phyloP scores from a whole-genome alignment of 1,284 basidiomycete genomes.

The Austroboletus olivaceoglutinosus region DNA sequence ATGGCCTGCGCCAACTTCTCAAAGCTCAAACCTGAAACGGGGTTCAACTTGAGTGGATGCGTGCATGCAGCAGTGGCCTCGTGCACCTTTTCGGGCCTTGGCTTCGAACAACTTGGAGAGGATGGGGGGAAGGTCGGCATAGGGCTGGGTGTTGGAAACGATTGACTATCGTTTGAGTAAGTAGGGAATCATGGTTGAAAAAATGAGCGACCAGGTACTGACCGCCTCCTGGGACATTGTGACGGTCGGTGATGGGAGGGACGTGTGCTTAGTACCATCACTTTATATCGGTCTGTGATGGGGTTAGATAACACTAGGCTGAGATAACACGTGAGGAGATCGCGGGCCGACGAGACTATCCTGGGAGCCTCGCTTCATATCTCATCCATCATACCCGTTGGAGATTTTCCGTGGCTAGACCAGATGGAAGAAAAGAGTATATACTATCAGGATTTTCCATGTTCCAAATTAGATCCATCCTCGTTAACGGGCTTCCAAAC shows the following conservation, averaged over 20 bases:
- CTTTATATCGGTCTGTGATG: constrained; percentile 15
- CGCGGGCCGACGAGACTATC: background rate
- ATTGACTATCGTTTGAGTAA: constrained; percentile 33
- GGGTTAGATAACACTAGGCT: background rate
- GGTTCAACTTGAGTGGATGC: constrained; percentile 5
- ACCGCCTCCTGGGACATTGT: constrained; percentile 41
- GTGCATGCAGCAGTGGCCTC: too few species aligned
- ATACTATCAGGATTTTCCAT: background rate
- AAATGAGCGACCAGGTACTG: constrained; percentile 18
- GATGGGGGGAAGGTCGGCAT: constrained; percentile 53
- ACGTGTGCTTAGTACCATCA: background rate
- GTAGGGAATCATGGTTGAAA: background rate
- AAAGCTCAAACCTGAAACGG: constrained; percentile 60
- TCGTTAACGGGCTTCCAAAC: constrained; percentile 65
- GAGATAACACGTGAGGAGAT: background rate
- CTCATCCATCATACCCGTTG: too few species aligned
- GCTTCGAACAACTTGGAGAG: constrained; percentile 57
- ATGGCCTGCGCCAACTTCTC: constrained; percentile 68
- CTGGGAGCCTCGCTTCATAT: background rate
- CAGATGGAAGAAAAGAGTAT: too few species aligned
- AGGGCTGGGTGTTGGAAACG: constrained; percentile 46
- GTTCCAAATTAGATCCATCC: constrained; percentile 6
- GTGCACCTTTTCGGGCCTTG: constrained; percentile 63
- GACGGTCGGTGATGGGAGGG: constrained; percentile 2
- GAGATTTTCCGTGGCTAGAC: too few species aligned